These are phyloP conservation scores for Rhododendron ferrugineum DNA, from an alignment of 148 eudicot genomes.

Conservation along the genomic window DNA sequence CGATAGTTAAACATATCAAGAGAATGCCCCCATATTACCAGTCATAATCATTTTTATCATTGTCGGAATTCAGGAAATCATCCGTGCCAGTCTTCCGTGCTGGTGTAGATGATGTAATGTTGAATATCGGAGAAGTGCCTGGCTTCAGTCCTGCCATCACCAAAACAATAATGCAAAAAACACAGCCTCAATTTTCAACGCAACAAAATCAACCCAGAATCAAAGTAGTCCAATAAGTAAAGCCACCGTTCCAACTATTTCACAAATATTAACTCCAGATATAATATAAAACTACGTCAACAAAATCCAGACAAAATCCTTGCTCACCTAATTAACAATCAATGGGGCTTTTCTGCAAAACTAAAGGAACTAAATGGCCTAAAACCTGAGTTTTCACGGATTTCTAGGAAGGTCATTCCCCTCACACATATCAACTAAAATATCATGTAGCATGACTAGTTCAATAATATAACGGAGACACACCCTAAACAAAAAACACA, in stretches of 20 bases:
- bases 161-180: slow-evolving; percentile 15
- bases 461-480: neutral
- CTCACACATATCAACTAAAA: too few species aligned
- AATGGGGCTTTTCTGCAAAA: neutral
- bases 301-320: slow-evolving; percentile 1
- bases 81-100: slow-evolving; percentile 62
- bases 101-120: slow-evolving; percentile 45
- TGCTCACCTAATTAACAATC: neutral
- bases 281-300: neutral
- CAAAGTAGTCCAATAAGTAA: neutral
- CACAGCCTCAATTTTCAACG: slow-evolving; percentile 5
- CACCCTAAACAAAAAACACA: neutral
- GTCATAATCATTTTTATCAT: slow-evolving; percentile 89
- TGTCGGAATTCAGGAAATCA: slow-evolving; percentile 81
- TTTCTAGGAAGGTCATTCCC: neutral
- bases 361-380: neutral
- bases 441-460: too few species aligned
- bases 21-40: slow-evolving; percentile 47
- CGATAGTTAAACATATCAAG: neutral
- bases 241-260: neutral
- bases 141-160: slow-evolving; percentile 48
- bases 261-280: neutral
- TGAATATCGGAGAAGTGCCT: slow-evolving; percentile 66
- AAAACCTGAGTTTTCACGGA: neutral
- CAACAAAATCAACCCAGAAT: neutral